These are phyloP conservation scores for Chloranthus sessilifolius DNA, from an alignment of 164 flowering plant species.

Conservation along the genomic window DNA sequence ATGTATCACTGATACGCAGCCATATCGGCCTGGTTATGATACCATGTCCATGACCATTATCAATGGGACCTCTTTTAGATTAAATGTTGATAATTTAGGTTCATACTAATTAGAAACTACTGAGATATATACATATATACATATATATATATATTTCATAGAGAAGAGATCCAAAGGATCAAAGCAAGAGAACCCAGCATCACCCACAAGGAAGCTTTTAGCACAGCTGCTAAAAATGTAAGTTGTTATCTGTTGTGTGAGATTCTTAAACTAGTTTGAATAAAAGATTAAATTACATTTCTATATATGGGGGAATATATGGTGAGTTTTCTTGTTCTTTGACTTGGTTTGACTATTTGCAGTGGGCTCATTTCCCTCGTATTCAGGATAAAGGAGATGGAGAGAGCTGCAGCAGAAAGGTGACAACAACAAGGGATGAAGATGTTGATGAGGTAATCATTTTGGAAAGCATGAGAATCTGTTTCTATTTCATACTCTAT, in stretches of 20 bases:
- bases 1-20: no score
- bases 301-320: conserved; percentile 7
- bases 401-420: conserved; percentile 33
- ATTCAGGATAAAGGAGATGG: conserved; percentile 38
- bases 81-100: no score
- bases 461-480: background rate
- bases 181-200: conserved; percentile 67
- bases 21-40: no score
- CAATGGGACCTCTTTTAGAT: no score
- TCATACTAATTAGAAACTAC: no score
- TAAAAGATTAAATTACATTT: background rate
- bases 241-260: conserved; percentile 12
- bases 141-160: no score
- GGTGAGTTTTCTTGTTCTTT: conserved; percentile 10
- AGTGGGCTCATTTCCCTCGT: conserved; percentile 88
- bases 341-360: conserved; percentile 22
- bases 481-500: no score
- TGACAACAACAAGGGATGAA: conserved; percentile 17
- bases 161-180: conserved; percentile 91
- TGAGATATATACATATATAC: no score
- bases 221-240: conserved; percentile 92
- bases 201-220: conserved; percentile 91
- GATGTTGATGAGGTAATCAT: conserved; percentile 28
- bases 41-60: no score
- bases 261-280: background rate